Evolutionary conservation across 2,329 filamentous ascomycete genomes (phyloP).

Genomic region (Lithohypha guttulata): DNA sequence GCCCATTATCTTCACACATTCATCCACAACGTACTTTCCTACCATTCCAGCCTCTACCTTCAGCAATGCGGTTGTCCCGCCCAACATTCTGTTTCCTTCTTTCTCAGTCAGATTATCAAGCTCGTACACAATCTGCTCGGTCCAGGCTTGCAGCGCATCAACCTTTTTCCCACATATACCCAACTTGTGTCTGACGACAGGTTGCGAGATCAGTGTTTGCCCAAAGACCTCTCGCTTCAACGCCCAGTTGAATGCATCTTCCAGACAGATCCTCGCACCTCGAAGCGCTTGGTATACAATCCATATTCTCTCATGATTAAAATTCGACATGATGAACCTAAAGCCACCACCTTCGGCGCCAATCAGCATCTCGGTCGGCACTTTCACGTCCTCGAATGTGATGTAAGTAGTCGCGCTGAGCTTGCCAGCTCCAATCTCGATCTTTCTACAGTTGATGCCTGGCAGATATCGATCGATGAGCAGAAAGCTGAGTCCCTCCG

Average conservation of each 20-base stretch:
- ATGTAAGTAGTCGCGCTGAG: slow-evolving; percentile 61
- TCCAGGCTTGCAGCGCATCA: slow-evolving; percentile 47
- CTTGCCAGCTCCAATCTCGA: slow-evolving; percentile 96
- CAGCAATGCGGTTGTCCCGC: slow-evolving; percentile 4
- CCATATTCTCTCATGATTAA: slow-evolving; percentile 50
- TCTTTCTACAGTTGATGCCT: slow-evolving; percentile 92
- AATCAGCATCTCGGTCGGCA: slow-evolving; percentile 78
- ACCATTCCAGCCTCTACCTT: slow-evolving; percentile 11
- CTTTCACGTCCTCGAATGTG: slow-evolving; percentile 76
- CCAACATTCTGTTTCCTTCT: slow-evolving; percentile 7
- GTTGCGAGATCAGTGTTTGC: slow-evolving; percentile 44
- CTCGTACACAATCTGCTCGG: slow-evolving; percentile 45
- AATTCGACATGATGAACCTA: slow-evolving; percentile 29
- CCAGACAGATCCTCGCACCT: slow-evolving; percentile 46
- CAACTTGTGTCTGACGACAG: slow-evolving; percentile 48
- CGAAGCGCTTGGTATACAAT: slow-evolving; percentile 48
- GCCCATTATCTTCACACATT: slow-evolving; percentile 14
- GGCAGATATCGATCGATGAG: slow-evolving; percentile 78
- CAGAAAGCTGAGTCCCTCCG: slow-evolving; percentile 94
- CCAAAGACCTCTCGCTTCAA: slow-evolving; percentile 46
- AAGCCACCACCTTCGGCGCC: slow-evolving; percentile 52
- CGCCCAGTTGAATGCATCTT: slow-evolving; percentile 44
- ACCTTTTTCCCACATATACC: slow-evolving; percentile 43
- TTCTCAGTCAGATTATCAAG: slow-evolving; percentile 6
- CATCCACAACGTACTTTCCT: slow-evolving; percentile 9